Conservation (phyloP, 139 green algal species). For the Tetraselmis striata region DNA sequence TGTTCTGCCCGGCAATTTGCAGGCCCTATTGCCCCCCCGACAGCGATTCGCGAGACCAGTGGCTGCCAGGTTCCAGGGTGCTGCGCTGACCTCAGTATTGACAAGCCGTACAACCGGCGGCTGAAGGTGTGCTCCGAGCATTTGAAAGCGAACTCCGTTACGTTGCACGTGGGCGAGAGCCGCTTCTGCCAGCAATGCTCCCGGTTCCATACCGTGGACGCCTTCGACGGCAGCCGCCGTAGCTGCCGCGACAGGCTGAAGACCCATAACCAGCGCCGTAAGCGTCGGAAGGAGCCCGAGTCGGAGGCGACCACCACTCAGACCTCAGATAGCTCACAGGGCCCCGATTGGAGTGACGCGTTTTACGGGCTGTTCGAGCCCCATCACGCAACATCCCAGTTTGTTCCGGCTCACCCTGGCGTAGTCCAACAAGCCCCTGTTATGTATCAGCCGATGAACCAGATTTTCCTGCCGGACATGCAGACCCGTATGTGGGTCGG, state of each 20-base stretch:
- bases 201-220: slow-evolving; percentile 22
- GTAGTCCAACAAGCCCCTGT: neutral
- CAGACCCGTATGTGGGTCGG: neutral
- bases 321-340: neutral
- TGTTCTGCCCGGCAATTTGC: too few relatives aligned
- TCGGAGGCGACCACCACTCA: neutral
- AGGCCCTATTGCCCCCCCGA: too few relatives aligned
- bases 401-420: neutral
- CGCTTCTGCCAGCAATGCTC: slow-evolving; percentile 17
- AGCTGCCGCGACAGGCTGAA: slow-evolving; percentile 41
- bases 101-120: neutral
- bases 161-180: neutral
- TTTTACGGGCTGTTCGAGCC: neutral
- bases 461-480: neutral
- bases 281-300: neutral
- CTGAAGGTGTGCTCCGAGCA: neutral
- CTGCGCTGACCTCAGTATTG: neutral
- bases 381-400: neutral
- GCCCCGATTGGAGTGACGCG: neutral
- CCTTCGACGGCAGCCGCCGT: slow-evolving; percentile 36
- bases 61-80: neutral
- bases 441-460: neutral
- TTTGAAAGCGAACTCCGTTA: neutral
- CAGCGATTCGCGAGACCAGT: too few relatives aligned
- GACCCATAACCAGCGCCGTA: slow-evolving; percentile 52